Evolutionary conservation across 1,139 yeast genomes (phyloP), one percentile per base, ranked within the genome.

Genomic region (Hanseniaspora gamundiae): DNA sequence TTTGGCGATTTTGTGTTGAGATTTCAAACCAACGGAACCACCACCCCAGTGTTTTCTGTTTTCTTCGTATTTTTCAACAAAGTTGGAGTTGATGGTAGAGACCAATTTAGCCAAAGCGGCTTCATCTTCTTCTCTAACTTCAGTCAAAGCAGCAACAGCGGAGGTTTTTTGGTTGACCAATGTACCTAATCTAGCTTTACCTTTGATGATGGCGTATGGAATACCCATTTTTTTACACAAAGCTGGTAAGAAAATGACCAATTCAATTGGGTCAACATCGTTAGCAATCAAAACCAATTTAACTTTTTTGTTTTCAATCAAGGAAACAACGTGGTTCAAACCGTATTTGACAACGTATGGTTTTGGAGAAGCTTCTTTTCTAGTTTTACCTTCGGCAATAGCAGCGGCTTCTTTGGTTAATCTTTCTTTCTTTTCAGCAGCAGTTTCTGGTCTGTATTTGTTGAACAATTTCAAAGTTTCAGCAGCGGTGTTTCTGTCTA

Each of bases 21-120:
- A 85, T 78, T 88, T 88, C 61, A 84, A 74, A 69, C 97, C 96
- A 77, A 91, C 75, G 70, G 84, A 66, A 78, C 97, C 97, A 76
- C 98, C 97, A 79, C 97, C 97, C 97, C 97, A 88, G 81, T 86
- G 94, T 75, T 85, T 86, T 78, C 94, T 88, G 68, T 76, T 67
- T 60, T 88, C 96, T 64, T 88, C 96, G 80, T 80, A 85, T 73
- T 86, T 85, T 65, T 84, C 94, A 60, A 72, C 68, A 72, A 80
- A 88, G 91, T 86, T 87, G 57, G 94, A 80, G 71, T 85, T 80
- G 69, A 91, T 78, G 66, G 97, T 82, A 51, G 95, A 81, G 60
- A 88, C 76, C 64, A 88, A 78, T 70, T 86, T 83, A 57, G 96
- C 85, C 61, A 88, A 80, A 65, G 86, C 88, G 66, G 94, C 78